Base-by-base conservation (phyloP, 345 rosid genomes). In the Lepidium didymum region DNA sequence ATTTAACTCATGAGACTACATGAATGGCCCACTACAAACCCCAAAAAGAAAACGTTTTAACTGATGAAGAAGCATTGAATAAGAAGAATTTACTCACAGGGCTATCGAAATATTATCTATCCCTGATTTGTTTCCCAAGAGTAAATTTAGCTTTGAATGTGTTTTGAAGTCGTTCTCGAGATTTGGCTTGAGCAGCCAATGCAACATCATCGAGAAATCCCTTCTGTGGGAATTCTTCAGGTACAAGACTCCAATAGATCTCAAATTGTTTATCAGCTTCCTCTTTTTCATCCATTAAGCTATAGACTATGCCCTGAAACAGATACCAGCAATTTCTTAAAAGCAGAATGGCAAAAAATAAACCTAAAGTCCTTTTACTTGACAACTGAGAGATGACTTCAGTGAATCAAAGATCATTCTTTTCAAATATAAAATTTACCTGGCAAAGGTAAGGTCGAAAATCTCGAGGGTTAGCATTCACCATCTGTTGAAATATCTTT, bases 381-480 rank as follows among this genome's bases (percentile, higher is more conserved):
- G 31, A 1, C 16, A 10, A 16, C 41, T 40, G 10, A 40, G 53
- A 66, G 62, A 45, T 25, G 18, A 35, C 2, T 46, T 15, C 2
- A 27, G n/a, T 7, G 40, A 57, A 47, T 25, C 27, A 44, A 55
- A 43, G 12, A 67, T 31, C 54, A 43, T 42, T 41, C 52, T 49
- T 59, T 60, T 18, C 58, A 47, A 35, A 10, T 13, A n/a, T 12
- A 76, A 45, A 66, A 27, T 44, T 64, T 78, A 86, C 98, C 89
- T 87, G 96, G 78, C 96, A 93, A 74, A 93, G 98, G 77, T 90
- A 93, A 33, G 97, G 96, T 72, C 98, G 85, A 21, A 93, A 90
- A 81, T 93, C 98, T 74, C 86, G 83, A 75, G 96, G 97, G 75
- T 93, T 80, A 29, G 90, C 94, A 31, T 80, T 67, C 18, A 88